Evolutionary conservation across 2,329 filamentous ascomycete genomes (phyloP), one percentile per base, ranked within the genome.

Genomic region (Aspergillus sp.): DNA sequence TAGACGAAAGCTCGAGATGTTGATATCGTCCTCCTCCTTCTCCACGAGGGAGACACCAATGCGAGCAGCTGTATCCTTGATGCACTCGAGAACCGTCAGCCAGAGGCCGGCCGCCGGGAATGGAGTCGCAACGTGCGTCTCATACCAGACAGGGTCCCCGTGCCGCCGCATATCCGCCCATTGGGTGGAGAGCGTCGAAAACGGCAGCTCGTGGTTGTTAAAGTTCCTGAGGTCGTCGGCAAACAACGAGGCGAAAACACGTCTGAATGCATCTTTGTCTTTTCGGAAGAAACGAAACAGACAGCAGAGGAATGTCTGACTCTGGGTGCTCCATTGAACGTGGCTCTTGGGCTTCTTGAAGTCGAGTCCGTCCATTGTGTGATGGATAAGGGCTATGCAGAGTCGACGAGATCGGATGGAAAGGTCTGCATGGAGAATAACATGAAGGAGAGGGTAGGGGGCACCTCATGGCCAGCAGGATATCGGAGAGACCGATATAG

Each of bases 261-360:
- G 10, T 3, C 29, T 42, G 40, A 42, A 42, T 12, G 29, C 40
- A 12, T 42, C 6, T 7, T 9, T 29, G 3, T 50, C 43, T 5
- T 41, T 42, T 4, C 48, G 19, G 27, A 61, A 65, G 29, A 62
- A 63, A 3, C 55, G 45, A 7, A 46, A 56, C 0, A 62, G 33
- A 7, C 57, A 62, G 10, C 63, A 65, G 1, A 62, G 47, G 0
- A 61, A 43, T 5, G 57, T 29, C 0, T 54, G 50, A 7, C 55
- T 46, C 7, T 54, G 41, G 3, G 39, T 39, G 1, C 44, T 47
- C 60, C 60, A 63, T 43, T 40, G 42, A 29, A 46, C 43, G 8
- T 28, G 19, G 8, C 29, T 32, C 52, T 52, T 52, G 10, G 4
- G 29, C 40, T 29, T 8, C 3, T 29, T 39, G 7, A 27, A 8